phyloP scores from a whole-genome alignment of 176 grass and related monocot species.

The Paspalum vaginatum region DNA sequence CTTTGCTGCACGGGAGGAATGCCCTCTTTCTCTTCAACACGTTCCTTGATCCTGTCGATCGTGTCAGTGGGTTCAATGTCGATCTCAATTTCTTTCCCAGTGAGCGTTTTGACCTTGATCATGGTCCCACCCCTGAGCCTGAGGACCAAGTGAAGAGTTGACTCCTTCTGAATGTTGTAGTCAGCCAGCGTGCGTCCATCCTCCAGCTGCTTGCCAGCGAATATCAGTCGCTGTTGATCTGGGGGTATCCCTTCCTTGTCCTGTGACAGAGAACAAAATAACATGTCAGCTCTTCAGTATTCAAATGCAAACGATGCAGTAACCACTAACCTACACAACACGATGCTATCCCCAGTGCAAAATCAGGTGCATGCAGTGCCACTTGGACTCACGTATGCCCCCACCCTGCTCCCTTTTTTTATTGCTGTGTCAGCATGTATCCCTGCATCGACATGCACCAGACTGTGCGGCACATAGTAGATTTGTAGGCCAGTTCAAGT shows the following conservation, averaged over 20 bases:
- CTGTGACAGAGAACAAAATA: conserved; percentile 27
- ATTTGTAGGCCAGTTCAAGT: no score
- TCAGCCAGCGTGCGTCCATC: conserved; percentile 86
- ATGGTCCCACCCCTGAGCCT: conserved; percentile 89
- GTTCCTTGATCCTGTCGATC: conserved; percentile 91
- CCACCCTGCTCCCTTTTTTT: no score
- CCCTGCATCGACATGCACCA: no score
- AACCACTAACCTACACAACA: neutral
- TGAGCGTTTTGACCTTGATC: conserved; percentile 96
- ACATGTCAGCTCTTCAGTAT: conserved; percentile 8
- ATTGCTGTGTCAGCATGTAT: no score
- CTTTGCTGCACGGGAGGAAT: conserved; percentile 96
- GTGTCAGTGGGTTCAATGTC: conserved; percentile 90
- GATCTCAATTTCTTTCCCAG: conserved; percentile 91
- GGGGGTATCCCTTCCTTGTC: conserved; percentile 92
- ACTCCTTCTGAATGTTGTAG: conserved; percentile 95
- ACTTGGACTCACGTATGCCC: no score
- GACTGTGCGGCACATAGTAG: no score
- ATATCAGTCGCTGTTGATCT: conserved; percentile 84
- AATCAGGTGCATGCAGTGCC: neutral
- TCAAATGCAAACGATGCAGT: neutral
- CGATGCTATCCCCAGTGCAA: neutral
- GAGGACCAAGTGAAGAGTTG: conserved; percentile 83
- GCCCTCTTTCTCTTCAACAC: conserved; percentile 96
- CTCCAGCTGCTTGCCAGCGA: conserved; percentile 85